Evolutionary conservation across 352 stramenopile genomes (phyloP).

Genomic region (Globisporangium takayamanum): DNA sequence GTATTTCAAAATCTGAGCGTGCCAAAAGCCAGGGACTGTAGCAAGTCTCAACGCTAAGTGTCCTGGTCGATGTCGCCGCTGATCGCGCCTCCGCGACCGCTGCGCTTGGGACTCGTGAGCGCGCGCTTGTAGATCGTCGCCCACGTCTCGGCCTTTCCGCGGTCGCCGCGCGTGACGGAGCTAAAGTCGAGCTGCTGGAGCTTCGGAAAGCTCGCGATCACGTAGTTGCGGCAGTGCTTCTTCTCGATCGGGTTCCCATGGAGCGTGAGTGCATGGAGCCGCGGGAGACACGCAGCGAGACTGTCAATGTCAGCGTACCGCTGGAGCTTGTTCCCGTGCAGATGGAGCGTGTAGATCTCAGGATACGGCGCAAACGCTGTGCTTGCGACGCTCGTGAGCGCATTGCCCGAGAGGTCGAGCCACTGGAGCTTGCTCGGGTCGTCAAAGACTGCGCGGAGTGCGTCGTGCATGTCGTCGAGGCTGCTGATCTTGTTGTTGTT

Average conservation of each 20-base stretch:
- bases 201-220: slow-evolving; percentile 57
- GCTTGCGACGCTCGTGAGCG: slow-evolving; percentile 25
- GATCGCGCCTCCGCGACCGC: background rate
- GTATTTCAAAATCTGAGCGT: no score
- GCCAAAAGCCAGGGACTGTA: background rate
- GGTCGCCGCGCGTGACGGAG: slow-evolving; percentile 55
- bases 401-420: slow-evolving; percentile 61
- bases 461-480: slow-evolving; percentile 46
- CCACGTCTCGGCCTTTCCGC: slow-evolving; percentile 65
- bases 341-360: slow-evolving; percentile 57
- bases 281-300: slow-evolving; percentile 34
- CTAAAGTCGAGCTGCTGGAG: slow-evolving; percentile 76
- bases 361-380: slow-evolving; percentile 37
- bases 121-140: slow-evolving; percentile 58
- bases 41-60: background rate
- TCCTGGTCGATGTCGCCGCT: background rate
- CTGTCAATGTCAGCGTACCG: slow-evolving; percentile 62
- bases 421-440: slow-evolving; percentile 45
- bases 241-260: slow-evolving; percentile 84
- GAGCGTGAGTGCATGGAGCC: slow-evolving; percentile 58
- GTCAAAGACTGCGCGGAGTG: slow-evolving; percentile 41
- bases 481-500: slow-evolving; percentile 63
- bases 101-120: slow-evolving; percentile 13
- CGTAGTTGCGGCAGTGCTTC: slow-evolving; percentile 84
- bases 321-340: slow-evolving; percentile 65